Conservation (phyloP, 257 asterid genomes). For the Gentiana dahurica region DNA sequence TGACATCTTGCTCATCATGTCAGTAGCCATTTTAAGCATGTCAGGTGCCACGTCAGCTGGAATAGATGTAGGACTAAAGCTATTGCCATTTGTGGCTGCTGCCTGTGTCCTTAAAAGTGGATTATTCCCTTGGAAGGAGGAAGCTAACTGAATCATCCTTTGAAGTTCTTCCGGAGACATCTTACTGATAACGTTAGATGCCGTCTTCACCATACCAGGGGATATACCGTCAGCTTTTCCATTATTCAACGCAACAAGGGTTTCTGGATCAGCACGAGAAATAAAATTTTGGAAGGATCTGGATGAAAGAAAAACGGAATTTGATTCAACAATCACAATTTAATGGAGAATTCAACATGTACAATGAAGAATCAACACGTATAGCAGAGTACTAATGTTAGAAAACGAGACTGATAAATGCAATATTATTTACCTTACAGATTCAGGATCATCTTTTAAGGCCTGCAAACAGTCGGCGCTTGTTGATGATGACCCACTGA, state of each 20-base stretch:
- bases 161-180: conserved; percentile 92
- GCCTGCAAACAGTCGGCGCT: conserved; percentile 46
- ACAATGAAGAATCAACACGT: too few relatives aligned
- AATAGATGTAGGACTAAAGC: conserved; percentile 35
- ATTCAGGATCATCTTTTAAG: conserved; percentile 69
- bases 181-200: conserved; percentile 55
- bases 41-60: conserved; percentile 61
- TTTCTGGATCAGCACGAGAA: conserved; percentile 71
- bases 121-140: conserved; percentile 59
- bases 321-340: conserved; percentile 1
- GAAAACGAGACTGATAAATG: too few relatives aligned
- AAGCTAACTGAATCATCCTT: conserved; percentile 67
- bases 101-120: conserved; percentile 31
- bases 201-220: conserved; percentile 82
- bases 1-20: conserved; percentile 87
- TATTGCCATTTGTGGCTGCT: conserved; percentile 9
- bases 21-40: conserved; percentile 83
- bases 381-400: too few relatives aligned
- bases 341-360: background rate
- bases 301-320: conserved; percentile 14
- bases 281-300: conserved; percentile 82
- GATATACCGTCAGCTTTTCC: conserved; percentile 67
- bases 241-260: conserved; percentile 60
- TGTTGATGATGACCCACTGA: conserved; percentile 26
- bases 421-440: conserved; percentile 48